Base-by-base conservation (phyloP, 495 filamentous ascomycete genomes). In the Penicillium dipodomyicola region DNA sequence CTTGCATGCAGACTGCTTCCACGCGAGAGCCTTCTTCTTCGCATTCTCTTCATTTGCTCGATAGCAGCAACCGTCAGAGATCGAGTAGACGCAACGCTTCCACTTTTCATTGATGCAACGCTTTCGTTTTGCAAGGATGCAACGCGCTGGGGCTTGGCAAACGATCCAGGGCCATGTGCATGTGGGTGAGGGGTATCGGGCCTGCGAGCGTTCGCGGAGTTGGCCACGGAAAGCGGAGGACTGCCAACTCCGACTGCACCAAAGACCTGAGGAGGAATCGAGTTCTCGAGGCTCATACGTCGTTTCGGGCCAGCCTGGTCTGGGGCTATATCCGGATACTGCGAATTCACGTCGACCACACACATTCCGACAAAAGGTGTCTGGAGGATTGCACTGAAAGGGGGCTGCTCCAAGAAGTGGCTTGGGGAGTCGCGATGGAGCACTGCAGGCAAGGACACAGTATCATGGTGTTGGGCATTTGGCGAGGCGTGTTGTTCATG, bases 321-420 rank as follows among this genome's bases (percentile, higher is more conserved):
- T 27, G 12, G 25, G 17, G 40, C 20, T 20, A 17, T 39, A 37
- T 39, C 20, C 23, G 35, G 17, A 29, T 52, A 42, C 20, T 30
- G 23, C 5, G 30, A 17, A 22, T 41, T 48, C 15, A 57, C 41
- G 15, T 60, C 47, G 6, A 62, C 32, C 2, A 67, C 32, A 32
- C 60, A 67, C 52, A 65, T 51, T 1, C 65, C 67, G 37, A 61
- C 49, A n/a, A 62, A 56, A 8, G 67, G 69, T 15, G 27, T 48
- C 14, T 65, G 58, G 0, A 62, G 46, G 9, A 52, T 37, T 4
- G 63, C 33, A 25, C 57, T 15, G 19, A 65, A 62, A 12, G 64
- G 64, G 9, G 63, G 54, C 8, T 68, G 59, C 20, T 43, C 58
- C 12, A 64, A 15, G 5, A 52, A 19, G 11, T 48, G 32, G 5